Conservation (phyloP, 2,329 filamentous ascomycete genomes). For the Alternaria ventricosa region DNA sequence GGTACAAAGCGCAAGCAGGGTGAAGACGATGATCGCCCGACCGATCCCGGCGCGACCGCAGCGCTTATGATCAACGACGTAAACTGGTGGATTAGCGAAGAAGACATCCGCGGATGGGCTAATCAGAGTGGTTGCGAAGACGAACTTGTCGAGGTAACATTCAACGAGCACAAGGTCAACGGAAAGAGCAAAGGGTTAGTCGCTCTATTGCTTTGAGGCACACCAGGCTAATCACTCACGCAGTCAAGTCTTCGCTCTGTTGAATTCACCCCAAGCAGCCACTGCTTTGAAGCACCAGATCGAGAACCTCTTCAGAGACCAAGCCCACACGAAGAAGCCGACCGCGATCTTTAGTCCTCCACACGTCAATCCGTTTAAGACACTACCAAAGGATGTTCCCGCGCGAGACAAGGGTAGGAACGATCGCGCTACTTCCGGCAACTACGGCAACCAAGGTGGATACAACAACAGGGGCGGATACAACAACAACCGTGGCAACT, state of each 20-base stretch:
- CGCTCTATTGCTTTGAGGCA: not conserved
- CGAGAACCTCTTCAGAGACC: constrained; percentile 66
- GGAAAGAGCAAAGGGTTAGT: constrained; percentile 96
- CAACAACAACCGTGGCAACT: constrained; percentile 43
- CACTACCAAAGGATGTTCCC: constrained; percentile 85
- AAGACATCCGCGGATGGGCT: constrained; percentile 89
- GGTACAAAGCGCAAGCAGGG: constrained; percentile 69
- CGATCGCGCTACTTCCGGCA: constrained; percentile 58
- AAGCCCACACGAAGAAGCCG: constrained; percentile 69
- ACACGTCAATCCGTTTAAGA: constrained; percentile 85
- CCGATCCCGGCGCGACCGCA: constrained; percentile 67
- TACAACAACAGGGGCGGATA: constrained; percentile 50
- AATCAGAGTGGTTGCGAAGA: constrained; percentile 80
- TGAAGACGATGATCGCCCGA: constrained; percentile 58
- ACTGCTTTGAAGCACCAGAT: constrained; percentile 84
- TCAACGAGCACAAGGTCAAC: constrained; percentile 98
- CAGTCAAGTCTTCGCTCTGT: constrained; percentile 82
- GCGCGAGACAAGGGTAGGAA: constrained; percentile 70
- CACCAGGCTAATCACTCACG: constrained; percentile 16
- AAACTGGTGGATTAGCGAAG: constrained; percentile 92
- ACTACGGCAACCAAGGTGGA: constrained; percentile 58
- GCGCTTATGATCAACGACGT: constrained; percentile 88
- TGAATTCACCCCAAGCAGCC: constrained; percentile 81
- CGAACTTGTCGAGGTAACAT: constrained; percentile 90
- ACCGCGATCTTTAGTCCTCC: constrained; percentile 77